These are phyloP conservation scores for Claviceps sp. DNA, from an alignment of 2,329 filamentous ascomycete genomes.

Conservation along the genomic window DNA sequence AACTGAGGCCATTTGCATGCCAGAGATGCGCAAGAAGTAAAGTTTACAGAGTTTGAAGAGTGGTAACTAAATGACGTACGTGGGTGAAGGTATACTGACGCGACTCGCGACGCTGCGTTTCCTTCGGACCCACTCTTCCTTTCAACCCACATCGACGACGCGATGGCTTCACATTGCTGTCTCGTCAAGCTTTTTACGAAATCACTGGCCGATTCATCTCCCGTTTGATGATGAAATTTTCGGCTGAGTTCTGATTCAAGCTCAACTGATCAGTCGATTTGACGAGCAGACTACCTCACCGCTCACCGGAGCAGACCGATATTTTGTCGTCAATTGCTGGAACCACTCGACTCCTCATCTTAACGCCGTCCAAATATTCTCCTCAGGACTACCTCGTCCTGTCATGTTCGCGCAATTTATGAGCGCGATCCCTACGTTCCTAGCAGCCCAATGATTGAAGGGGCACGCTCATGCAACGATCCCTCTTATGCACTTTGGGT, in stretches of 20 bases:
- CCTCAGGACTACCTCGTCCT: neutral
- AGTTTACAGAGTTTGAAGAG: too few relatives aligned
- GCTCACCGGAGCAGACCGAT: neutral
- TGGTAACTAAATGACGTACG: too few relatives aligned
- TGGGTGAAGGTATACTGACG: too few relatives aligned
- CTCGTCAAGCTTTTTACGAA: constrained; percentile 1
- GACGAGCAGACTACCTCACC: too few relatives aligned
- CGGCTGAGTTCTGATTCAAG: neutral
- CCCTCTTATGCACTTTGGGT: constrained; percentile 1
- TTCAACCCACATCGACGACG: neutral
- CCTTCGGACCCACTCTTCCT: too few relatives aligned
- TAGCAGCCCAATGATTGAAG: neutral
- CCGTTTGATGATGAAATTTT: neutral
- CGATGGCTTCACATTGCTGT: neutral
- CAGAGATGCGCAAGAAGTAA: too few relatives aligned
- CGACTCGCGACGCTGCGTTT: too few relatives aligned
- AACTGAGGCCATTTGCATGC: too few relatives aligned
- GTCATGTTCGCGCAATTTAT: neutral
- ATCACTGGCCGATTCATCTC: neutral
- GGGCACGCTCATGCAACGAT: constrained; percentile 3
- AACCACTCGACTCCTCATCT: neutral
- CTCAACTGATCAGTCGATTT: neutral
- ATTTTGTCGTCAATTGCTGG: neutral
- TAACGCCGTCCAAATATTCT: neutral
- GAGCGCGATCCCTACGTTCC: neutral